Base-by-base conservation (phyloP, 768 basidiomycete species). In the Ramaria sp. region DNA sequence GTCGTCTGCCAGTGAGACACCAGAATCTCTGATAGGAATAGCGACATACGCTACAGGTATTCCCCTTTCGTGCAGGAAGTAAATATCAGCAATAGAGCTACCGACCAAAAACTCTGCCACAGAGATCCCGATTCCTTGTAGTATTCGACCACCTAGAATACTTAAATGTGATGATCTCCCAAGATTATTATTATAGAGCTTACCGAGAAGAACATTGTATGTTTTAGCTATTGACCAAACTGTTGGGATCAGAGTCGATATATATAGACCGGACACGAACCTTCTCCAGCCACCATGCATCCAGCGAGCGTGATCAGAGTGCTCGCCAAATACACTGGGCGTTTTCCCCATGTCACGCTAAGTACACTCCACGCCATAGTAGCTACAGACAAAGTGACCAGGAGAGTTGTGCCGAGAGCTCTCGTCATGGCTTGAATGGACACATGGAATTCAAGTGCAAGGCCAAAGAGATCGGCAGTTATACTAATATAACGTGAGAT, bases 381-480 rank as follows among this genome's bases (percentile, higher is more conserved):
- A n/a, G 48, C 27, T 13, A 60, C 12, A 28, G 48, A 58, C 5
- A 60, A 47, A 0, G 59, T 43, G 10, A 38, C 25, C 2, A 56
- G 54, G 3, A 60, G 48, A 5, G 58, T n/a, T 25, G 59, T 50
- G 8, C 59, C 59, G 20, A 60, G 50, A 2, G 59, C 59, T 15
- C 59, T 54, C 4, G 45, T 24, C 18, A 58, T 60, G 1, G 58
- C 16, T 6, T 41, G 32, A 13, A 34, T 34, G 32, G 32, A 56
- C 7, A 47, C 44, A 49, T 58, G 42, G 27, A 60, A 56, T 34
- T 56, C 53, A 1, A 12, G 48, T 0, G 60, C 60, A 16, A 61
- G 37, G 22, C 34, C 38, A 10, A 45, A 28, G 25, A 57, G 38
- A 22, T 50, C 60, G 2, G 53, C 56, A 5, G 32, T 3, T 9